Base-by-base conservation (phyloP, 2,329 filamentous ascomycete genomes). In the Penicillium griseofulvum region DNA sequence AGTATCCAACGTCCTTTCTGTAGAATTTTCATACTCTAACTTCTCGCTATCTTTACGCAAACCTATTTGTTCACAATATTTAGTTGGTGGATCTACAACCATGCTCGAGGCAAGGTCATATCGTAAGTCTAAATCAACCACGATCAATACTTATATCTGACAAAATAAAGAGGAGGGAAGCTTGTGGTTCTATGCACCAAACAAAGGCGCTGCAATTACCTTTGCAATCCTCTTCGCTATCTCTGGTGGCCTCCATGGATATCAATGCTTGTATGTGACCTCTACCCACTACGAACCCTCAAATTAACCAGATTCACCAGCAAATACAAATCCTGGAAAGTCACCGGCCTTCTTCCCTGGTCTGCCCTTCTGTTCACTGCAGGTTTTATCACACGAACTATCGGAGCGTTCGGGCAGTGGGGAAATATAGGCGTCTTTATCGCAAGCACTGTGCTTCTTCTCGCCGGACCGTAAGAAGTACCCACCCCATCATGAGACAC, bases 341-440 rank as follows among this genome's bases (percentile, higher is more conserved):
- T 77, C 49, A 74, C 74, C 1, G 71, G 74, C 26, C 54, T 76
- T 19, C 60, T 77, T 9, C 74, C 75, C 12, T 77, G 74, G 74
- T 72, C 73, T 8, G 73, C 73, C 1, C 44, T 72, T 2, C 64
- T 77, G 16, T 77, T 77, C 52, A 69, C 70, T 1, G 67, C 61
- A 22, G 75, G 75, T 14, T 76, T 76, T 38, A 61, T 69, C 33
- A 61, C 69, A 41, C 71, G 75, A 12, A 65, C 71, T 19, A 59
- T 75, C 37, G 72, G 67, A 22, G 71, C 73, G 26, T 72, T 69
- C 43, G 72, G 68, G 10, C 61, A 71, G 38, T 74, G 70, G 65
- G 67, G 65, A 41, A 68, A 75, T 37, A 48, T 76, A 11, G 52
- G 52, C 1, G 49, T 77, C 9, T 77, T 67, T 54, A 76, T 77